A percentile compares a stretch with the other conserved stretches of the same genome.
Conservation (phyloP, 371 early-diverging fungal species). For the Nematocida parisii region DNA sequence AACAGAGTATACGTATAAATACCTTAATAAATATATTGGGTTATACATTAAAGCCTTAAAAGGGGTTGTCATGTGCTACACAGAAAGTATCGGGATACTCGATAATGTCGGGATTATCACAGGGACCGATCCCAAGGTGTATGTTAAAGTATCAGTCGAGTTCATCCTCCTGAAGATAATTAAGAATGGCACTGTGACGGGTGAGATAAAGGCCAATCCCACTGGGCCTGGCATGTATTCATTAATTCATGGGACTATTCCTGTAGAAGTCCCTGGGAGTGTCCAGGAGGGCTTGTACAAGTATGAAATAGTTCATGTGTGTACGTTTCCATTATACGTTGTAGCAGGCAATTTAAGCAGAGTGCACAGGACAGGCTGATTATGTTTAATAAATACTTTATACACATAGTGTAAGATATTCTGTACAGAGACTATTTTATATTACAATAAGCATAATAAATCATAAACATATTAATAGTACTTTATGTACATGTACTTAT, state of each 20-base stretch:
- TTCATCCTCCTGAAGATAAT: slow-evolving; percentile 32
- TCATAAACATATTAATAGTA: too few relatives aligned
- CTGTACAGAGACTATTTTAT: too few relatives aligned
- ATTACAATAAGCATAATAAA: too few relatives aligned
- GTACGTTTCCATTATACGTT: not conserved
- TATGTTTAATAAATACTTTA: too few relatives aligned
- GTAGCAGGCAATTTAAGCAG: too few relatives aligned
- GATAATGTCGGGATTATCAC: slow-evolving; percentile 14
- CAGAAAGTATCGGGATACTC: slow-evolving; percentile 10
- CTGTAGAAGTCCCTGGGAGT: not conserved
- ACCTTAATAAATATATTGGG: slow-evolving; percentile 31
- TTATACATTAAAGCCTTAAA: slow-evolving; percentile 31
- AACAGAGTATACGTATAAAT: slow-evolving; percentile 5
- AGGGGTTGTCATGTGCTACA: slow-evolving; percentile 46
- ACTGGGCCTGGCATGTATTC: not conserved
- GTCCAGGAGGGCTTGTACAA: not conserved
- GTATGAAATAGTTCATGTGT: not conserved
- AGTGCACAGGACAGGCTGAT: too few relatives aligned
- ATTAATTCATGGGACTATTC: slow-evolving; percentile 1
- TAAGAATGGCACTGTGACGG: not conserved
- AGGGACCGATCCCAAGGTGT: slow-evolving; percentile 22
- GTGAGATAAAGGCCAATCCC: not conserved
- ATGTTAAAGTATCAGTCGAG: slow-evolving; percentile 48
- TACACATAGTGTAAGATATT: too few relatives aligned
- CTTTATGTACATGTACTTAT: too few relatives aligned